phyloP scores from a whole-genome alignment of 768 basidiomycete genomes.

The Psilocybe subaeruginosa region DNA sequence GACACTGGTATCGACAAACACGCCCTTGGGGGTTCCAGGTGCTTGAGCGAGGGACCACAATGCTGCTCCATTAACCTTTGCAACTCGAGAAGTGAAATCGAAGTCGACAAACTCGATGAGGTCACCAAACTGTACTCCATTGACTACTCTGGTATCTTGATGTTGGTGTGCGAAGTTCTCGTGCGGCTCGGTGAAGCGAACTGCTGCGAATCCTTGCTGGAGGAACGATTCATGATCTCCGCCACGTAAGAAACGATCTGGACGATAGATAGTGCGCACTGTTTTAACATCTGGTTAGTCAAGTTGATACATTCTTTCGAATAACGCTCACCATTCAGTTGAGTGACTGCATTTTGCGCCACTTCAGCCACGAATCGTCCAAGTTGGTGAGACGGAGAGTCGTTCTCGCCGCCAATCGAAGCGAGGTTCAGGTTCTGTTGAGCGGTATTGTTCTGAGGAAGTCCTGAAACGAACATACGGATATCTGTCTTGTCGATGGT shows the following conservation, averaged over 20 bases:
- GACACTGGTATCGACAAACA: constrained; percentile 46
- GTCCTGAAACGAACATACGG: constrained; percentile 54
- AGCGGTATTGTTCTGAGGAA: constrained; percentile 47
- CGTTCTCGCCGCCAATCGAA: constrained; percentile 55
- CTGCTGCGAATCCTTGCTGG: constrained; percentile 50
- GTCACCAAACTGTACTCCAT: constrained; percentile 60
- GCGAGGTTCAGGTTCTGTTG: constrained; percentile 35
- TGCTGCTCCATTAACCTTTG: constrained; percentile 52
- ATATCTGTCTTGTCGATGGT: constrained; percentile 48
- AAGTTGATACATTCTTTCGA: neutral
- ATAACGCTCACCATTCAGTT: constrained; percentile 47
- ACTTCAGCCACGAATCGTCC: constrained; percentile 57
- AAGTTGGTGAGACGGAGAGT: constrained; percentile 53
- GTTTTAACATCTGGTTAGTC: constrained; percentile 1
- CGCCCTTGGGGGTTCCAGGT: constrained; percentile 54
- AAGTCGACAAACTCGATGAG: constrained; percentile 56
- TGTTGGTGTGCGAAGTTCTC: constrained; percentile 64
- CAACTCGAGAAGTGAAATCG: constrained; percentile 52
- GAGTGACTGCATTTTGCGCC: constrained; percentile 46
- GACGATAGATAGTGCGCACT: constrained; percentile 56
- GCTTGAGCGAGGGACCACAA: constrained; percentile 60
- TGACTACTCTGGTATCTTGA: constrained; percentile 53
- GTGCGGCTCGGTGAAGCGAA: constrained; percentile 59
- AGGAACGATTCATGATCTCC: constrained; percentile 59
- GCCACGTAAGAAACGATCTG: constrained; percentile 58